These are phyloP conservation scores for Eutrema heterophyllum DNA, from an alignment of 345 rosid genomes.

Conservation along the genomic window DNA sequence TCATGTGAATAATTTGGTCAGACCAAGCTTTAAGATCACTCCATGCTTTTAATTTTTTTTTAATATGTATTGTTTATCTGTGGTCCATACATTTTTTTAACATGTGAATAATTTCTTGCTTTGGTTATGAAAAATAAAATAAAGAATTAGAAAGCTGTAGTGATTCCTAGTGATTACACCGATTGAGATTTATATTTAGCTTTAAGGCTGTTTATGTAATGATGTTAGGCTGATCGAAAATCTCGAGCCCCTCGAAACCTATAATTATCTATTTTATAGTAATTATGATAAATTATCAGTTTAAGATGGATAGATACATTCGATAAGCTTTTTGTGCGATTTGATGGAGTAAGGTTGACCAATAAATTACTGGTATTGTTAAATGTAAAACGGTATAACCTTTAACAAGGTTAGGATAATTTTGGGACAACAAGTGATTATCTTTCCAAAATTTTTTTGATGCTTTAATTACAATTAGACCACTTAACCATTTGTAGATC, in stretches of 20 bases:
- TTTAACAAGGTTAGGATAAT: too few relatives aligned
- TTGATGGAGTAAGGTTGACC: constrained; percentile 6
- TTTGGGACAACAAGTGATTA: too few relatives aligned
- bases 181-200: constrained; percentile 25
- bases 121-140: not conserved
- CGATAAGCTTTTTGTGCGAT: not conserved
- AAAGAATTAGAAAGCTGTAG: constrained; percentile 22
- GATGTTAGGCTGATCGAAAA: constrained; percentile 24
- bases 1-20: constrained; percentile 19
- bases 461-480: too few relatives aligned
- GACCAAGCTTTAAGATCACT: constrained; percentile 30
- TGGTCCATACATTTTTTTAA: too few relatives aligned
- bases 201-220: constrained; percentile 34
- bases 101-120: too few relatives aligned
- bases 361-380: not conserved
- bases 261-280: constrained; percentile 4
- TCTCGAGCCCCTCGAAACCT: constrained; percentile 35
- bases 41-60: not conserved
- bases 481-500: too few relatives aligned
- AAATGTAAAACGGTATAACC: not conserved
- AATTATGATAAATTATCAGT: constrained; percentile 12
- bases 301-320: not conserved
- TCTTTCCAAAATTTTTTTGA: too few relatives aligned
- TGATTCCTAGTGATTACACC: constrained; percentile 31
- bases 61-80: constrained; percentile 11